Conservation (phyloP, 768 basidiomycete species). For the Erythrobasidium yunnanense region DNA sequence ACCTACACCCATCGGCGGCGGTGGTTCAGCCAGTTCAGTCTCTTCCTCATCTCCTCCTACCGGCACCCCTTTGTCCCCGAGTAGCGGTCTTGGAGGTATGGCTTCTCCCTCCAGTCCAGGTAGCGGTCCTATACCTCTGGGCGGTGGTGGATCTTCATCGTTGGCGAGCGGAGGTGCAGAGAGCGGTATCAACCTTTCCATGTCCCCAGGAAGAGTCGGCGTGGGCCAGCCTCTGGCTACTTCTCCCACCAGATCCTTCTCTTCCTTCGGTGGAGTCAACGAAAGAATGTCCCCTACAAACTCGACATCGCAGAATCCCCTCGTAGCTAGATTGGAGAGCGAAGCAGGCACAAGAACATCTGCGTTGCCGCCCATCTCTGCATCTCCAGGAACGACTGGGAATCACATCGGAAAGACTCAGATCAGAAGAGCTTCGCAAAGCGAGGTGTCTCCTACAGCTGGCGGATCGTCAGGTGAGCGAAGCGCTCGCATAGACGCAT, state of each 20-base stretch:
- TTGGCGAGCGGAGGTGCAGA: no score
- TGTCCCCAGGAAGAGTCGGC: slow-evolving; percentile 23
- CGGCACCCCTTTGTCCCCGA: no score
- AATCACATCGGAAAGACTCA: slow-evolving; percentile 16
- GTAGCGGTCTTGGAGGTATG: background rate
- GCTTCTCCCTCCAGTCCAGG: no score
- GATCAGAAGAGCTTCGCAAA: slow-evolving; percentile 14
- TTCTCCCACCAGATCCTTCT: slow-evolving; percentile 18
- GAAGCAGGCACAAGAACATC: background rate
- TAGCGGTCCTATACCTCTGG: no score
- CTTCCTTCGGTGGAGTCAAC: background rate
- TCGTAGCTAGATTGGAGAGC: background rate
- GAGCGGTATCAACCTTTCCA: slow-evolving; percentile 1
- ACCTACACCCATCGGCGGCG: slow-evolving; percentile 5
- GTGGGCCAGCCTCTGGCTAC: slow-evolving; percentile 18
- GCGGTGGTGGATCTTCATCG: no score
- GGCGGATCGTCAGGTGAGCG: no score
- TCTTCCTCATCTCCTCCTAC: background rate
- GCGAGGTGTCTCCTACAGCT: background rate
- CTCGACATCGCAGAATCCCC: background rate
- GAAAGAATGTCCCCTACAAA: background rate
- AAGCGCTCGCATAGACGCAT: no score
- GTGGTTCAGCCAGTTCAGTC: background rate
- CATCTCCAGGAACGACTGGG: slow-evolving; percentile 13
- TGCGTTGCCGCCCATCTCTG: background rate